Evolutionary conservation across 2,329 filamentous ascomycete genomes (phyloP).

Genomic region (Chrysoporthe austroafricana): DNA sequence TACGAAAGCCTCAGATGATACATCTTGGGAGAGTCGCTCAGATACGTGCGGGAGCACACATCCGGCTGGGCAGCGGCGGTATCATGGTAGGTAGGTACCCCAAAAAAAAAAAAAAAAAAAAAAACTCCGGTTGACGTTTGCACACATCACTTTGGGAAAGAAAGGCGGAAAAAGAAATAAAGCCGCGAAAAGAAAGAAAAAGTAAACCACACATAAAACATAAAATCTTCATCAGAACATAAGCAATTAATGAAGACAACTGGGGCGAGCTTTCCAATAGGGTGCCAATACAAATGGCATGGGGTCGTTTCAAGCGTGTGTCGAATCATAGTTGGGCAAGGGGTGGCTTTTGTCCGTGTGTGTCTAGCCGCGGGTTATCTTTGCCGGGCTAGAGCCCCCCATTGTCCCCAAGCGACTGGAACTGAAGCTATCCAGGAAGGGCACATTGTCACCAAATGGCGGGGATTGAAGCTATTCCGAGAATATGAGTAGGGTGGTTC

Average conservation of each 20-base stretch:
- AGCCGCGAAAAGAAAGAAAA: not conserved
- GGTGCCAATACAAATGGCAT: not conserved
- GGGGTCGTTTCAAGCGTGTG: slow-evolving; percentile 1
- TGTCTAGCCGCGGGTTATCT: not conserved
- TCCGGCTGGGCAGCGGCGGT: too few relatives aligned
- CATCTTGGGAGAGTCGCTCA: not conserved
- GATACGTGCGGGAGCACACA: too few relatives aligned
- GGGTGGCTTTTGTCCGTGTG: not conserved
- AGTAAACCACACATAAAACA: not conserved
- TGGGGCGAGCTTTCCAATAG: not conserved
- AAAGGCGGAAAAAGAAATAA: not conserved
- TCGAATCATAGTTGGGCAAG: not conserved
- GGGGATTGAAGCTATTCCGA: not conserved
- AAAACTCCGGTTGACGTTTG: too few relatives aligned
- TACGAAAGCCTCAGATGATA: not conserved
- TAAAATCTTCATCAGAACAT: not conserved
- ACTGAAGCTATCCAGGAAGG: not conserved
- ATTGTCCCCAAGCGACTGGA: not conserved
- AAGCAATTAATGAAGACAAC: not conserved
- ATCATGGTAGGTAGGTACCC: too few relatives aligned
- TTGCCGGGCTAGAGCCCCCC: not conserved
- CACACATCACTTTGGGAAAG: too few relatives aligned
- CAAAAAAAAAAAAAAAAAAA: too few relatives aligned
- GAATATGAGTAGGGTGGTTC: not conserved
- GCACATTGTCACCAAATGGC: not conserved